Conservation (phyloP, 2,329 filamentous ascomycete species). For the Graphilbum ipis-grandicollis region DNA sequence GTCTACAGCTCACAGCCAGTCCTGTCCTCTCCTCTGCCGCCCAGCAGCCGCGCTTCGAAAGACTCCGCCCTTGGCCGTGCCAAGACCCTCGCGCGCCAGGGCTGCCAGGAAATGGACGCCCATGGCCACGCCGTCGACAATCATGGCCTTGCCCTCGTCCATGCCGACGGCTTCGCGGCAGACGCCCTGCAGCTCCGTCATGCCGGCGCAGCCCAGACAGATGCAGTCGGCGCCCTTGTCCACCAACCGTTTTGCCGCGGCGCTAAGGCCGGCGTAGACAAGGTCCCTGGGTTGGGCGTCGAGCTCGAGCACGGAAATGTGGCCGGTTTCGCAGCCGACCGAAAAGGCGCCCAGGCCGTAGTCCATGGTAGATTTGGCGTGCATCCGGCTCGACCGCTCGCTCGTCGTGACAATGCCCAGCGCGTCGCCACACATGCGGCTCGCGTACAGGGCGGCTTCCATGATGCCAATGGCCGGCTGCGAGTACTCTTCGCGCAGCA, state of each 20-base stretch:
- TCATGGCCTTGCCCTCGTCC: slow-evolving; percentile 22
- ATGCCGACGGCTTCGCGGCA: slow-evolving; percentile 26
- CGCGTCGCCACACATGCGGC: slow-evolving; percentile 27
- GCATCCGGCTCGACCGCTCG: slow-evolving; percentile 4
- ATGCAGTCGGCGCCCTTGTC: slow-evolving; percentile 14
- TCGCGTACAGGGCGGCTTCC: slow-evolving; percentile 28
- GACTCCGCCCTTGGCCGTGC: slow-evolving; percentile 10
- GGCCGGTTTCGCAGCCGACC: slow-evolving; percentile 22
- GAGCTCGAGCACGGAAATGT: slow-evolving; percentile 23
- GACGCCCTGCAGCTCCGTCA: slow-evolving; percentile 24
- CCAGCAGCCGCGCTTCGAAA: not conserved
- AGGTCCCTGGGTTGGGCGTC: slow-evolving; percentile 20
- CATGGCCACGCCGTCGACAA: slow-evolving; percentile 31
- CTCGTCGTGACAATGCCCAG: slow-evolving; percentile 27
- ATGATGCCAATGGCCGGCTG: slow-evolving; percentile 31
- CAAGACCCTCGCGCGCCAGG: slow-evolving; percentile 24
- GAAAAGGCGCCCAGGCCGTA: slow-evolving; percentile 24
- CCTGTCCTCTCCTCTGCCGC: not conserved
- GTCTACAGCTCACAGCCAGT: not conserved
- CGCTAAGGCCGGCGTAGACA: slow-evolving; percentile 20
- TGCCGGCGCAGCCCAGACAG: slow-evolving; percentile 30
- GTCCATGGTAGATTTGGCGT: slow-evolving; percentile 13
- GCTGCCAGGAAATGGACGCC: slow-evolving; percentile 26
- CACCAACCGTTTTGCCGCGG: slow-evolving; percentile 20
- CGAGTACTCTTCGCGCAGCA: slow-evolving; percentile 25